These are phyloP conservation scores for Botrytis fragariae DNA, from an alignment of 2,329 filamentous ascomycete species.

Conservation along the genomic window DNA sequence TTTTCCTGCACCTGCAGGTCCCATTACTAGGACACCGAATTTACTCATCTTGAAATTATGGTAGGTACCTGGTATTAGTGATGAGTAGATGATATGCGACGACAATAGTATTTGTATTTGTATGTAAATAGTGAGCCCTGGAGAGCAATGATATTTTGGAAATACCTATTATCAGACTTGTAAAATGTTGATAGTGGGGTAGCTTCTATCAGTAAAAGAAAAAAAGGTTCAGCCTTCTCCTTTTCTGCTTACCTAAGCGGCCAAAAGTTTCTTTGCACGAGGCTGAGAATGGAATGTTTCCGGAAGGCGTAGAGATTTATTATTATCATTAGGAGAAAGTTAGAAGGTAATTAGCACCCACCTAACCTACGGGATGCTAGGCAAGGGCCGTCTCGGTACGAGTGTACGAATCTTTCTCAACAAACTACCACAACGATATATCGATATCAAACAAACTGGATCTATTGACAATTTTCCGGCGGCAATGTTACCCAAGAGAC, in stretches of 20 bases:
- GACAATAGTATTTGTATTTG: not conserved
- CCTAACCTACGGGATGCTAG: not conserved
- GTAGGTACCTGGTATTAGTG: not conserved
- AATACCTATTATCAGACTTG: not conserved
- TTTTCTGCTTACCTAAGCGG: not conserved
- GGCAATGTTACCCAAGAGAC: not conserved
- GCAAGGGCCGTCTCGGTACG: not conserved
- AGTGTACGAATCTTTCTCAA: not conserved
- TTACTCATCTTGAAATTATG: slow-evolving; percentile 68
- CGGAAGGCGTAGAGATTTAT: not conserved
- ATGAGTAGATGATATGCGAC: not conserved
- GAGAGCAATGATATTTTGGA: not conserved
- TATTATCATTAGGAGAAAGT: not conserved
- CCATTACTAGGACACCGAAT: slow-evolving; percentile 93
- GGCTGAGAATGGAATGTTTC: not conserved
- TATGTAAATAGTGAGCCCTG: not conserved
- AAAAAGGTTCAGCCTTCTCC: slow-evolving; percentile 13
- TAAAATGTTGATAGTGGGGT: slow-evolving; percentile 14
- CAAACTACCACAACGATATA: not conserved
- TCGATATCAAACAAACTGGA: not conserved
- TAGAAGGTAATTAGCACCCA: not conserved
- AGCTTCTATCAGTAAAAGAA: not conserved
- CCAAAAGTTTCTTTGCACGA: not conserved
- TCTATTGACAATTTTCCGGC: not conserved
- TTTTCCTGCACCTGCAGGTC: slow-evolving; percentile 93